phyloP scores from a whole-genome alignment of 495 filamentous ascomycete species.

The Lineolata rhizophorae region DNA sequence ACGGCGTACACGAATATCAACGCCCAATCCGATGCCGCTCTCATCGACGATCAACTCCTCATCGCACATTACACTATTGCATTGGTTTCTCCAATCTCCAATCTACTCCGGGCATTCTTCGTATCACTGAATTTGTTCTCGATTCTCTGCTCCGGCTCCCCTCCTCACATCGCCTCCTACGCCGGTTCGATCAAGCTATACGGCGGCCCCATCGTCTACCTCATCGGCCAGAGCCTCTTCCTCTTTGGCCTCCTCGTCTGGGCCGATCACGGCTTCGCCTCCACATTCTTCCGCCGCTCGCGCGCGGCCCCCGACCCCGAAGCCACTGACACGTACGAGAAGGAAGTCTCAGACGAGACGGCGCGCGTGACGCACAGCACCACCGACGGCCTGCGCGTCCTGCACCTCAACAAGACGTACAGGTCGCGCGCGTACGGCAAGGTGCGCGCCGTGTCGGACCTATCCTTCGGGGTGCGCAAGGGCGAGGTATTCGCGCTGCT shows the following conservation, averaged over 20 bases:
- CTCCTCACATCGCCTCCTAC: slow-evolving; percentile 32
- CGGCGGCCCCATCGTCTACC: slow-evolving; percentile 58
- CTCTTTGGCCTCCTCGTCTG: slow-evolving; percentile 48
- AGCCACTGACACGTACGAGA: slow-evolving; percentile 21
- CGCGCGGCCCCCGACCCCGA: slow-evolving; percentile 21
- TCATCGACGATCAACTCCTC: slow-evolving; percentile 33
- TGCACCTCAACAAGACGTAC: slow-evolving; percentile 59
- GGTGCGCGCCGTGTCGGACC: slow-evolving; percentile 53
- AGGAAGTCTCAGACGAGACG: slow-evolving; percentile 26
- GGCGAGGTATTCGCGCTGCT: slow-evolving; percentile 70
- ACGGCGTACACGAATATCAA: slow-evolving; percentile 46
- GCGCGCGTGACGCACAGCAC: slow-evolving; percentile 23
- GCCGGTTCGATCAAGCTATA: slow-evolving; percentile 51
- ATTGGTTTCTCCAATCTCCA: slow-evolving; percentile 44
- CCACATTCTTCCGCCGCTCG: slow-evolving; percentile 21
- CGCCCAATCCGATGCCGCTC: slow-evolving; percentile 38
- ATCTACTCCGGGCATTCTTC: slow-evolving; percentile 45
- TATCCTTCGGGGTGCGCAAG: slow-evolving; percentile 56
- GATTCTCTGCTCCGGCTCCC: slow-evolving; percentile 35
- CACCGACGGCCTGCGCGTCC: slow-evolving; percentile 44
- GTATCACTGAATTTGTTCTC: slow-evolving; percentile 60
- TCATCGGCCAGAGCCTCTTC: slow-evolving; percentile 42
- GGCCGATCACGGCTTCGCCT: slow-evolving; percentile 41
- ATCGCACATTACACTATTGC: slow-evolving; percentile 48
- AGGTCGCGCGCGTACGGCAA: slow-evolving; percentile 15